Conservation (phyloP, 495 filamentous ascomycete species). For the Glarea lozoyensis region DNA sequence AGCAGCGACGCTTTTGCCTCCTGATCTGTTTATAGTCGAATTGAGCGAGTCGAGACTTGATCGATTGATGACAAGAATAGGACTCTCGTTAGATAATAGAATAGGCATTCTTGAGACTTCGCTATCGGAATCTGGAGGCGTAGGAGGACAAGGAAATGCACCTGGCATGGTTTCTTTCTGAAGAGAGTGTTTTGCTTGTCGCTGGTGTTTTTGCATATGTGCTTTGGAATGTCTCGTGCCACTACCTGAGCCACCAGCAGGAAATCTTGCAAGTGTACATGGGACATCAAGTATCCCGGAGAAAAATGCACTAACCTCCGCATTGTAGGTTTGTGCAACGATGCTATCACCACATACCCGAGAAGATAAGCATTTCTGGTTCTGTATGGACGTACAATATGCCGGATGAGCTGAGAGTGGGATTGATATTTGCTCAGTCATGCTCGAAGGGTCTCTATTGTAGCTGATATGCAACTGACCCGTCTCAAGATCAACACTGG, state of each 20-base stretch:
- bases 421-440: conserved; percentile 43
- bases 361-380: conserved; percentile 32
- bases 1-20: conserved; percentile 53
- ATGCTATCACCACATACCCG: conserved; percentile 76
- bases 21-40: conserved; percentile 48
- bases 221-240: conserved; percentile 57
- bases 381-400: conserved; percentile 31
- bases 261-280: conserved; percentile 74
- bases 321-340: conserved; percentile 56
- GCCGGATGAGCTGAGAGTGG: conserved; percentile 52
- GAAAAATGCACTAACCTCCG: conserved; percentile 64
- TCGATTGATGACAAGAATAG: conserved; percentile 74
- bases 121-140: conserved; percentile 39
- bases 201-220: conserved; percentile 47
- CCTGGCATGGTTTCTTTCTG: conserved; percentile 35
- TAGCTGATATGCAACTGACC: conserved; percentile 42
- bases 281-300: conserved; percentile 61
- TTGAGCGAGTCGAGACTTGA: conserved; percentile 76
- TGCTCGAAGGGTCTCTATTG: conserved; percentile 15
- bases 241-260: conserved; percentile 44
- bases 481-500: conserved; percentile 54
- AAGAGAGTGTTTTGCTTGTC: conserved; percentile 16
- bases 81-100: conserved; percentile 82
- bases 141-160: conserved; percentile 41
- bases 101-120: conserved; percentile 42